These are phyloP conservation scores for Calycina herbarum DNA, from an alignment of 2,329 filamentous ascomycete species.

Conservation along the genomic window DNA sequence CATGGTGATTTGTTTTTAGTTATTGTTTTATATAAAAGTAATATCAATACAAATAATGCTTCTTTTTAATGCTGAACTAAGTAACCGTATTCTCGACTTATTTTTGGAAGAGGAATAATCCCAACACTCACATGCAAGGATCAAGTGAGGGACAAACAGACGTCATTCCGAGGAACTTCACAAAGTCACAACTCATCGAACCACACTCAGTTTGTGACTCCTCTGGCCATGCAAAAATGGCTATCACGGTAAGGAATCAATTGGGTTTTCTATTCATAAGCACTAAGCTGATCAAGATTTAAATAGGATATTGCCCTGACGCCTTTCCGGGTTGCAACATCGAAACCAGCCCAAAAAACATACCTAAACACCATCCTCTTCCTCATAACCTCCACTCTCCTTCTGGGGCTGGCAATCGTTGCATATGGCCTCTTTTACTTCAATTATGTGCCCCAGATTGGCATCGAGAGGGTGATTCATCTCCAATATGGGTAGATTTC, in stretches of 20 bases:
- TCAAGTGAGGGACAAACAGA: background rate
- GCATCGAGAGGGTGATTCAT: conserved; percentile 61
- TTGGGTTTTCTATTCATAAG: background rate
- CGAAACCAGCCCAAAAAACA: conserved; percentile 60
- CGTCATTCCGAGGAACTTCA: conserved; percentile 2
- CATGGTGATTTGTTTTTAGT: too few species aligned
- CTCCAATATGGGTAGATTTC: conserved; percentile 60
- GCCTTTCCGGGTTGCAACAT: conserved; percentile 56
- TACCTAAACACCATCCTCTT: conserved; percentile 56
- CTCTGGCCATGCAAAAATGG: background rate
- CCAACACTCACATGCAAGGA: background rate
- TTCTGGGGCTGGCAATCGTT: conserved; percentile 57
- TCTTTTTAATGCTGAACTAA: background rate
- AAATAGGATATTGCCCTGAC: conserved; percentile 51
- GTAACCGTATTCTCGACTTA: background rate
- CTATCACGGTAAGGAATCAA: conserved; percentile 3
- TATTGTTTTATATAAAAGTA: too few species aligned
- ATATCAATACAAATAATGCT: too few species aligned
- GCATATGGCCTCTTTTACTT: conserved; percentile 69
- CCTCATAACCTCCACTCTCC: conserved; percentile 47
- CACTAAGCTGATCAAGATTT: background rate
- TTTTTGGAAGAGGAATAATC: background rate
- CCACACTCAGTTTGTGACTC: background rate
- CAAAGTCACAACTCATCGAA: background rate
- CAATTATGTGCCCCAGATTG: conserved; percentile 66